phyloP scores from a whole-genome alignment of 2,329 filamentous ascomycete genomes.

The Curvularia spicifera region DNA sequence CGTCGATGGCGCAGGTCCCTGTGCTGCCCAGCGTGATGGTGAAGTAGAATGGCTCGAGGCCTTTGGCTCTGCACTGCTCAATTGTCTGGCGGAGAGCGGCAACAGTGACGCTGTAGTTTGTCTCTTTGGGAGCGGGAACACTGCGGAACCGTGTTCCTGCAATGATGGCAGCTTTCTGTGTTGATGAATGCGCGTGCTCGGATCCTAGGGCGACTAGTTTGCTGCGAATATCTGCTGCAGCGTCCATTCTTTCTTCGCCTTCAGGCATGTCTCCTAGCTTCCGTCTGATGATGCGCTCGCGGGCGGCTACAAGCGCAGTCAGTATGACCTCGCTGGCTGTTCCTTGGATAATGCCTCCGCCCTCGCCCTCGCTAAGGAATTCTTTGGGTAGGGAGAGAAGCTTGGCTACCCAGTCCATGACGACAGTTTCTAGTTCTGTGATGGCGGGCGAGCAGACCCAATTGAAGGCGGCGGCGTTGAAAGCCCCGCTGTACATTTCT shows the following conservation, averaged over 20 bases:
- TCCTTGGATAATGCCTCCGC: slow-evolving; percentile 94
- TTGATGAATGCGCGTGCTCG: slow-evolving; percentile 80
- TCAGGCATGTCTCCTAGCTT: slow-evolving; percentile 38
- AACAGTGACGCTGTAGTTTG: slow-evolving; percentile 75
- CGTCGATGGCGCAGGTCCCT: slow-evolving; percentile 84
- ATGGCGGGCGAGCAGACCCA: slow-evolving; percentile 94
- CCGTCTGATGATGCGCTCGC: slow-evolving; percentile 68
- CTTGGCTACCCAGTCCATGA: slow-evolving; percentile 89
- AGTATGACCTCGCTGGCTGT: slow-evolving; percentile 87
- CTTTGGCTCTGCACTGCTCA: slow-evolving; percentile 68
- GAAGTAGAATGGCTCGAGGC: slow-evolving; percentile 84
- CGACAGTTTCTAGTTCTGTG: slow-evolving; percentile 90
- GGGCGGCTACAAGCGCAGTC: slow-evolving; percentile 84
- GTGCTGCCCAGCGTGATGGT: slow-evolving; percentile 87
- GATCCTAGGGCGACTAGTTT: slow-evolving; percentile 81
- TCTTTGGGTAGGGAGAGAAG: slow-evolving; percentile 74
- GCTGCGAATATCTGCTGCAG: slow-evolving; percentile 68
- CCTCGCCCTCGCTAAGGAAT: slow-evolving; percentile 75
- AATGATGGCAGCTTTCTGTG: slow-evolving; percentile 85
- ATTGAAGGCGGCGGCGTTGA: slow-evolving; percentile 92
- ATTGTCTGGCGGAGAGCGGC: slow-evolving; percentile 66
- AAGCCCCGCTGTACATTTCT: slow-evolving; percentile 88
- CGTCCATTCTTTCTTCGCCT: slow-evolving; percentile 57
- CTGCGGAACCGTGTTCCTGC: slow-evolving; percentile 81
- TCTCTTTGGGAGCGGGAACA: slow-evolving; percentile 66